Evolutionary conservation across 2,329 filamentous ascomycete genomes (phyloP), one percentile per base, ranked within the genome.

Genomic region (Aspergillus hiratsukae): DNA sequence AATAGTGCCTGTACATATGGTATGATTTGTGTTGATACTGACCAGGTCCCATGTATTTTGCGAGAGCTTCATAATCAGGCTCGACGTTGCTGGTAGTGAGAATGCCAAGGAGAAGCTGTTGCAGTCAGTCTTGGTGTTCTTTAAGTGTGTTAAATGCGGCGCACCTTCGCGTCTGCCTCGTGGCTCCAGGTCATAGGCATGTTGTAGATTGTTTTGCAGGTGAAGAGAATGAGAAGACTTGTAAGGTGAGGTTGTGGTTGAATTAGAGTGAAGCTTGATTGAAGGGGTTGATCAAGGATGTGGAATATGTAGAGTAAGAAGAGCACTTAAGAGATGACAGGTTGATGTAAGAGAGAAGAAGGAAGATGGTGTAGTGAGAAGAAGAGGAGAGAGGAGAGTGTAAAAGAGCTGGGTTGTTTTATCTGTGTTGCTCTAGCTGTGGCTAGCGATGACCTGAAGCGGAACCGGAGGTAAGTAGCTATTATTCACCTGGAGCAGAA

Each of bases 181-280:
- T 62, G 55, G 7, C 64, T 62, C 70, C 70, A 72, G 0, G 37
- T 62, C 29, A 70, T 69, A 6, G 66, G 61, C 68, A 71, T 72
- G 2, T 51, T 66, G 37, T 23, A 2, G 21, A 10, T 35, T 45
- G 19, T 35, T 14, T n/a, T 11, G 51, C 14, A 21, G n/a, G 9
- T n/a, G 31, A 49, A 54, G 27, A 43, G 28, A 14, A 7, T 14
- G 6, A 25, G 19, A 4, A 14, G 23, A 4, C 19, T 19, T 10
- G 21, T 46, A 10, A 27, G 21, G 25, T n/a, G 37, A 6, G 43
- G 8, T 51, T 51, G 8, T 4, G 50, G n/a, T 7, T 10, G 31
- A 43, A 28, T 49, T 28, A 49, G 31, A 29, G n/a, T 4, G 3
- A 46, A 27, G 43, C 3, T 27, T 46, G 10, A 14, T 35, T 35